A percentile compares a stretch with the other conserved stretches of the same genome.
phyloP scores from a whole-genome alignment of 208 protist species.

The Naegleria fowleri region DNA sequence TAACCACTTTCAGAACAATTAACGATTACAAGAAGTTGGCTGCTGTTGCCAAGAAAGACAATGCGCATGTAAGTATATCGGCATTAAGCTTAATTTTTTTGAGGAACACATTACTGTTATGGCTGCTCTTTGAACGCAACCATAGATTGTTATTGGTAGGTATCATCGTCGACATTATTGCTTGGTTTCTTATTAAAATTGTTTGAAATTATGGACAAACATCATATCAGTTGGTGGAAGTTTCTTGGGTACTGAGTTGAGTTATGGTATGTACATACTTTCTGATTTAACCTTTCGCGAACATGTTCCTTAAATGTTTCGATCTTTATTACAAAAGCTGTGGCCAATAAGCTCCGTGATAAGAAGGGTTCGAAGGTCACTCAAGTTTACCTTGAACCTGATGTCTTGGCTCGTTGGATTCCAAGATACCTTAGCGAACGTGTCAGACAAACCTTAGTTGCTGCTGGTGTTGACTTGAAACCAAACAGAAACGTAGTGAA shows the following conservation, averaged over 20 bases:
- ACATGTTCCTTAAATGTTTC: too few species aligned
- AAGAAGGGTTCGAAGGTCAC: not conserved
- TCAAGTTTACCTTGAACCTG: slow-evolving; percentile 25
- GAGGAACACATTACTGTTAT: too few species aligned
- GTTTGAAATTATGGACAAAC: not conserved
- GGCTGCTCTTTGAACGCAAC: too few species aligned
- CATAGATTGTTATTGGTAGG: not conserved
- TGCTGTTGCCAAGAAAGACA: not conserved
- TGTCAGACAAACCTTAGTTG: not conserved
- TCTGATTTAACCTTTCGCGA: not conserved
- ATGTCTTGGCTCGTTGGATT: slow-evolving; percentile 15
- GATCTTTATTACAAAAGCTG: not conserved
- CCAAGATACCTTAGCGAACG: slow-evolving; percentile 22
- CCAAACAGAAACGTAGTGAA: slow-evolving; percentile 14
- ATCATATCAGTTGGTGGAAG: slow-evolving; percentile 24
- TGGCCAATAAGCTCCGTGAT: not conserved
- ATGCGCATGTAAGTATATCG: not conserved
- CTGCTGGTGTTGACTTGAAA: slow-evolving; percentile 15
- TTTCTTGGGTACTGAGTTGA: slow-evolving; percentile 31
- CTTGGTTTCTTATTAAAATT: not conserved
- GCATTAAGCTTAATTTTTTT: too few species aligned
- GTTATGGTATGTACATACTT: not conserved
- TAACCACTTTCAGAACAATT: slow-evolving; percentile 19
- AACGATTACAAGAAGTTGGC: slow-evolving; percentile 23
- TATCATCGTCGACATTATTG: too few species aligned